phyloP scores from a whole-genome alignment of 148 eudicot genomes.

The Dysphania ambrosioides region DNA sequence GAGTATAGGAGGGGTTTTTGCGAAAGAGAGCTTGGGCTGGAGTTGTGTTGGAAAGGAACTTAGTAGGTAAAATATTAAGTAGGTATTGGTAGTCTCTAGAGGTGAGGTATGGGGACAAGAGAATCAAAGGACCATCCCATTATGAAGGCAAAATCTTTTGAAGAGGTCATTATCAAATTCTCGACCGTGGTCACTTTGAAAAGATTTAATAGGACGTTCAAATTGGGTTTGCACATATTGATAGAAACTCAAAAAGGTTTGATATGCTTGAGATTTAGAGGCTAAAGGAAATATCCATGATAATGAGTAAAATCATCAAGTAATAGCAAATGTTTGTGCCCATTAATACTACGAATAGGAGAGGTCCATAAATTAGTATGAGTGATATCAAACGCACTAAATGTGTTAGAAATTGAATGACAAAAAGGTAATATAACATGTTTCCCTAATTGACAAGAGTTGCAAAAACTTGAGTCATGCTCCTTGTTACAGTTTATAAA shows the following conservation, averaged over 20 bases:
- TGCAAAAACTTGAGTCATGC: too few species aligned
- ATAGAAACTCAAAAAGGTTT: background rate
- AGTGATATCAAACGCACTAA: background rate
- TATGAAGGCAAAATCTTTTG: too few species aligned
- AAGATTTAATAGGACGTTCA: background rate
- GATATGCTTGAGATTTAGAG: background rate
- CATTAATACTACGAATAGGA: background rate
- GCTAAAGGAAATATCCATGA: background rate
- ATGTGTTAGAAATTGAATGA: background rate
- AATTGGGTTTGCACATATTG: background rate
- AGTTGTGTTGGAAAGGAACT: too few species aligned
- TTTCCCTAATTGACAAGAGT: too few species aligned
- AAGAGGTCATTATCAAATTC: background rate
- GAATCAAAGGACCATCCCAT: too few species aligned
- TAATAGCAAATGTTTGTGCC: background rate
- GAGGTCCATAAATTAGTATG: background rate
- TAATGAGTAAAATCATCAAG: background rate
- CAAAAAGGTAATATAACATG: background rate
- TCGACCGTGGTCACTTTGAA: background rate
- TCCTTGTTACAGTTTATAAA: too few species aligned
- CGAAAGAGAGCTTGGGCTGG: too few species aligned
- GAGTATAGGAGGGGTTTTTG: too few species aligned
- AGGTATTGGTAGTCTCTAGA: too few species aligned
- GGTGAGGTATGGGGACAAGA: too few species aligned
- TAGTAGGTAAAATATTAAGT: too few species aligned